phyloP scores from a whole-genome alignment of 768 basidiomycete genomes.

The Lentinula boryana region DNA sequence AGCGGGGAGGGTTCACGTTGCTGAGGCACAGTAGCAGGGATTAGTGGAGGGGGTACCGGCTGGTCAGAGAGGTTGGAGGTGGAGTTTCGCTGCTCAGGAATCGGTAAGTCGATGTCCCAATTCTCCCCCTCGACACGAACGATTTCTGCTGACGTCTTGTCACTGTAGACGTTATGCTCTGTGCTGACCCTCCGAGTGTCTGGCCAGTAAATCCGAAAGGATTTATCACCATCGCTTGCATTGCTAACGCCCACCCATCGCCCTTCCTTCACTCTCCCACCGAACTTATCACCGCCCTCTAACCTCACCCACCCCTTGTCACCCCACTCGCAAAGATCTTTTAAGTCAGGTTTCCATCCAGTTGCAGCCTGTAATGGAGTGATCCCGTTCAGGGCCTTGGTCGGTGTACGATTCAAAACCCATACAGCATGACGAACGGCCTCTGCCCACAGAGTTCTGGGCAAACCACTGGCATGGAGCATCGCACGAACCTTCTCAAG shows the following conservation, averaged over 20 bases:
- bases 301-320: conserved; percentile 13
- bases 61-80: too few species aligned
- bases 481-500: conserved; percentile 25
- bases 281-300: conserved; percentile 9
- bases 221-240: conserved; percentile 8
- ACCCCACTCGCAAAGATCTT: conserved; percentile 19
- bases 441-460: conserved; percentile 30
- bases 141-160: neutral
- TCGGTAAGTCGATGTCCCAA: conserved; percentile 3
- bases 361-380: conserved; percentile 16
- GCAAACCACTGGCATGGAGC: conserved; percentile 22
- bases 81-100: neutral
- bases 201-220: conserved; percentile 17
- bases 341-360: conserved; percentile 19
- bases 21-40: neutral
- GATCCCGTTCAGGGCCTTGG: conserved; percentile 15
- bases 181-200: conserved; percentile 11
- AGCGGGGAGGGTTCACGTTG: neutral
- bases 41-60: neutral
- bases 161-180: conserved; percentile 10
- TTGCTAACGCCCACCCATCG: conserved; percentile 14
- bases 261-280: conserved; percentile 6
- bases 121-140: conserved; percentile 10
- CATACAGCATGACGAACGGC: conserved; percentile 25
- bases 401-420: conserved; percentile 26